Conservation (phyloP, 345 rosid species). For the Raphanus sativus region DNA sequence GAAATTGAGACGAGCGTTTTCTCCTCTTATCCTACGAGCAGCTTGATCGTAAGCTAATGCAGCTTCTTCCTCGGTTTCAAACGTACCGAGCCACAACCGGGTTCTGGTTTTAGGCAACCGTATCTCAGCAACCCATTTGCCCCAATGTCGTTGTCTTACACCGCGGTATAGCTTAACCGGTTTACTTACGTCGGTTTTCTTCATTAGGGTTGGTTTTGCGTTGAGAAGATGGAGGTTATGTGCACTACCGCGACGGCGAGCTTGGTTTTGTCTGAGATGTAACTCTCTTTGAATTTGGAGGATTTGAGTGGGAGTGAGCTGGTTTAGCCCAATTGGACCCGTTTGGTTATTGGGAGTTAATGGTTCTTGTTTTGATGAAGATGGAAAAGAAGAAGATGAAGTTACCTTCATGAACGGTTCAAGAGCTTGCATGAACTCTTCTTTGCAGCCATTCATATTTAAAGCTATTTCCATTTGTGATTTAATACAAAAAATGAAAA, state of each 20-base stretch:
- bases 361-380: constrained; percentile 5
- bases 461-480: constrained; percentile 44
- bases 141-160: constrained; percentile 95
- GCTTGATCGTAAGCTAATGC: constrained; percentile 93
- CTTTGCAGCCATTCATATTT: constrained; percentile 46
- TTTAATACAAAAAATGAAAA: not conserved
- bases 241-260: constrained; percentile 27
- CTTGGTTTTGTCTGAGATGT: constrained; percentile 22
- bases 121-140: constrained; percentile 95
- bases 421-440: constrained; percentile 64
- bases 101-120: constrained; percentile 89
- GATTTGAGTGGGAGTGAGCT: constrained; percentile 67
- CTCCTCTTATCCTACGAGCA: constrained; percentile 78
- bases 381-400: constrained; percentile 9
- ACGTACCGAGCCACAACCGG: constrained; percentile 96
- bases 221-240: constrained; percentile 29
- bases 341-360: constrained; percentile 4
- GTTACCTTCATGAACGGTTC: constrained; percentile 62
- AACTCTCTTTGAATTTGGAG: constrained; percentile 66
- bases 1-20: constrained; percentile 81
- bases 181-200: constrained; percentile 44
- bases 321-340: constrained; percentile 61
- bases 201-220: constrained; percentile 57
- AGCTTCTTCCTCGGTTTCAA: constrained; percentile 81
- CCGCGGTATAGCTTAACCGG: constrained; percentile 75